Percentiles rank a stretch among this genome's conserved stretches.
phyloP scores from a whole-genome alignment of 2,329 filamentous ascomycete genomes.

The Pseudogymnoascus sp. region DNA sequence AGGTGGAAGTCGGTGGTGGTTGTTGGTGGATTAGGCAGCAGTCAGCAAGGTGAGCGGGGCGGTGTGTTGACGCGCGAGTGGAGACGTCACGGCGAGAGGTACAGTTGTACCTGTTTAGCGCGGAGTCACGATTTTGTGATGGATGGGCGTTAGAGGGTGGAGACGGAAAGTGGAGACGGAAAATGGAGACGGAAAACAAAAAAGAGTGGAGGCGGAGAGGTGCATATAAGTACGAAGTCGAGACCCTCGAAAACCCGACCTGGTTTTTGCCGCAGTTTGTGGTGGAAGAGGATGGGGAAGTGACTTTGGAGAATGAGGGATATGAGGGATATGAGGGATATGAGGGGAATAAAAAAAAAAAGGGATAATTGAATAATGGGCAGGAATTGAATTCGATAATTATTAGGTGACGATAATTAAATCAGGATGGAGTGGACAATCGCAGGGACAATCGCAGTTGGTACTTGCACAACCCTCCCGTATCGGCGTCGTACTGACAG shows the following conservation, averaged over 20 bases:
- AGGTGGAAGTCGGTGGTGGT: background rate
- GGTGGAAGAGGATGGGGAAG: background rate
- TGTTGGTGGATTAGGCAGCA: conserved; percentile 1
- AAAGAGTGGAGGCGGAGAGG: background rate
- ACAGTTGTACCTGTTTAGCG: background rate
- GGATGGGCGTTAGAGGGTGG: background rate
- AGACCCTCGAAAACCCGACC: background rate
- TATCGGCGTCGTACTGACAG: background rate
- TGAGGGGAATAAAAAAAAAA: background rate
- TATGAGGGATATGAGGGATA: no score
- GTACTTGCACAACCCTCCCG: background rate
- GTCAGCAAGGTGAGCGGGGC: background rate
- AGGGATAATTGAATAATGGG: background rate
- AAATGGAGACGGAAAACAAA: background rate
- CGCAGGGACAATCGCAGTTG: background rate
- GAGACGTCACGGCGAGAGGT: conserved; percentile 1
- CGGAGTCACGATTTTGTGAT: background rate
- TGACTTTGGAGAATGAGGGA: background rate
- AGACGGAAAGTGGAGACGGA: background rate
- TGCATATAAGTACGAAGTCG: background rate
- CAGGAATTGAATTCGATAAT: background rate
- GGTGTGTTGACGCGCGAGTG: background rate
- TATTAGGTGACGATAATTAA: background rate
- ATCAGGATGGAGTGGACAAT: background rate
- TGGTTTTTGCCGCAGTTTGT: background rate